These are phyloP conservation scores for Logfia minima DNA, from an alignment of 129 eudicot species.

Conservation along the genomic window DNA sequence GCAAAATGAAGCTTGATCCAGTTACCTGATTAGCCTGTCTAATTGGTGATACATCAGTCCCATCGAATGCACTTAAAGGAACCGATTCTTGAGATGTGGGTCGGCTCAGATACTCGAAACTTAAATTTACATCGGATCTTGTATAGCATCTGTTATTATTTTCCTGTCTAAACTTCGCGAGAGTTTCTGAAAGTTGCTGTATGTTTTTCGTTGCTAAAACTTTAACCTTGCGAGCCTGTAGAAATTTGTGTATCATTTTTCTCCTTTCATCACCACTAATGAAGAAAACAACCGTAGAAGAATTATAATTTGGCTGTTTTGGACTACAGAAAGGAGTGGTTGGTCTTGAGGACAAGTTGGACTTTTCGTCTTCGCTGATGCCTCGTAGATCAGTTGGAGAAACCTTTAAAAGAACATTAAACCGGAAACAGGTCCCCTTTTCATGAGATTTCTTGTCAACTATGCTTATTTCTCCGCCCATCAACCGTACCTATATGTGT, in stretches of 20 bases:
- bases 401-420: constrained; percentile 33
- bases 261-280: constrained; percentile 48
- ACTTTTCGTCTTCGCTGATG: constrained; percentile 25
- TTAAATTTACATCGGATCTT: constrained; percentile 28
- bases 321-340: constrained; percentile 26
- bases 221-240: constrained; percentile 49
- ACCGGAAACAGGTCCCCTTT: constrained; percentile 72
- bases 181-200: constrained; percentile 41
- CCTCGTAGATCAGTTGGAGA: constrained; percentile 6
- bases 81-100: constrained; percentile 23
- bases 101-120: constrained; percentile 19
- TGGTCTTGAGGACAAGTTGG: constrained; percentile 22
- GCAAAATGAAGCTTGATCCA: constrained; percentile 32
- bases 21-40: constrained; percentile 5
- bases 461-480: constrained; percentile 86
- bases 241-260: constrained; percentile 32
- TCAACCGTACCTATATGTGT: constrained; percentile 55
- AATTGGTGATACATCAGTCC: constrained; percentile 30
- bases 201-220: constrained; percentile 35
- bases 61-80: constrained; percentile 57
- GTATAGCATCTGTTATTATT: constrained; percentile 20
- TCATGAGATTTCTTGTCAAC: constrained; percentile 59
- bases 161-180: constrained; percentile 36
- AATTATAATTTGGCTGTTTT: constrained; percentile 7
- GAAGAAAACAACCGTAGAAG: constrained; percentile 28